phyloP scores from a whole-genome alignment of 2,329 filamentous ascomycete genomes.

The Thielaviopsis musarum region DNA sequence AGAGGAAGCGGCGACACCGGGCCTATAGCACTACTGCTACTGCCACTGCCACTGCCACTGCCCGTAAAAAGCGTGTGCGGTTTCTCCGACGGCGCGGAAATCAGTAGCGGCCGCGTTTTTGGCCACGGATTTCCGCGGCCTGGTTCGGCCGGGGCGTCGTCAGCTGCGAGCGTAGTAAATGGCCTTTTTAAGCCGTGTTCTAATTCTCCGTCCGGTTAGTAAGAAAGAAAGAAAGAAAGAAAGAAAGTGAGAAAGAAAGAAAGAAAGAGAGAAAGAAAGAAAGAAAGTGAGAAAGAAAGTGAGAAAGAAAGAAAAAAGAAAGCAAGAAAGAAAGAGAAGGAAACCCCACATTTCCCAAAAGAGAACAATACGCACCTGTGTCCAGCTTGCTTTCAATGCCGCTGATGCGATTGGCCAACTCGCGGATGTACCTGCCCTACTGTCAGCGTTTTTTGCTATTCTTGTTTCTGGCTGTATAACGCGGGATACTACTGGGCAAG shows the following conservation, averaged over 20 bases:
- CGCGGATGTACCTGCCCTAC: constrained; percentile 67
- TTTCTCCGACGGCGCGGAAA: background rate
- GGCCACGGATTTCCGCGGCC: background rate
- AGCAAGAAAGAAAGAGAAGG: background rate
- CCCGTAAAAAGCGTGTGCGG: background rate
- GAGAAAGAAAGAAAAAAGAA: too few species aligned
- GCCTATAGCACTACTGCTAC: background rate
- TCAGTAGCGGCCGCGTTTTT: background rate
- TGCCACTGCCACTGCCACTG: too few species aligned
- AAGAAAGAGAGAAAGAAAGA: background rate
- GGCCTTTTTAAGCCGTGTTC: constrained; percentile 24
- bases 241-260: background rate
- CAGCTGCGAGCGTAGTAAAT: constrained; percentile 30
- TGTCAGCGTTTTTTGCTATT: constrained; percentile 11
- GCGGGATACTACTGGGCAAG: constrained; percentile 4
- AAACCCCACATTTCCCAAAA: background rate
- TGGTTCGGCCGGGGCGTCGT: constrained; percentile 8
- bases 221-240: background rate
- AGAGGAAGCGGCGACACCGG: too few species aligned
- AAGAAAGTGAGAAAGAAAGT: too few species aligned
- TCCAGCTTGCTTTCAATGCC: constrained; percentile 65
- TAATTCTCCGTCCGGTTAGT: background rate
- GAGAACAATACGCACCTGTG: constrained; percentile 6
- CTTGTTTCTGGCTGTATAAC: too few species aligned
- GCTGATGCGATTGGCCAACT: constrained; percentile 70